Evolutionary conservation across 176 grass and related monocot genomes (phyloP), one percentile per base, ranked within the genome.

Genomic region (Cymbopogon citratus): DNA sequence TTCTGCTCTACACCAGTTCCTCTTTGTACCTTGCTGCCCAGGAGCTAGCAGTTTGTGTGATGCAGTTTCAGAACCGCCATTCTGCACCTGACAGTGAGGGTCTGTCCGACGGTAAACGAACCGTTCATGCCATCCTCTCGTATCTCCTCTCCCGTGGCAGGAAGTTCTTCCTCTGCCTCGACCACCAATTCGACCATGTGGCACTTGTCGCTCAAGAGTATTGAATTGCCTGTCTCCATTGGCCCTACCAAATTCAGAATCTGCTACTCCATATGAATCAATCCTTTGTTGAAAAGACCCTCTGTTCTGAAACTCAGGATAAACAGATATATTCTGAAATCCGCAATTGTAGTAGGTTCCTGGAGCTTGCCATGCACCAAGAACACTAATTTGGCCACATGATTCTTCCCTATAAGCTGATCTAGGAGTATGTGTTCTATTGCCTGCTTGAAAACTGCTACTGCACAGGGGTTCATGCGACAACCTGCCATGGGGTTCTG

Each of bases 11-110:
- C 56, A 26, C 83, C 72, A 77, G 41, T 85, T 41, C 63, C 87
- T 89, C 76, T 85, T 89, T 45, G 54, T 27, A 54, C 82, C 87
- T 57, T 25, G 21, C 57, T 89, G 77, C 64, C 43, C 72, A 18
- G 64, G n/a, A 65, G 9, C 44, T 77, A 26, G 82, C 27, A 54
- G 36, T 16, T 71, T 45, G 56, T 21, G 21, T 7, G 35, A 5
- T 69, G 38, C 18, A 21, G 44, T 28, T 73, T 45, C 75, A 59
- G 57, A 79, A 46, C 34, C 26, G 34, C 26, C 46, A 36, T 71
- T 70, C 71, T 65, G 62, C 29, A 26, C 63, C 52, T 75, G 63
- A 61, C 4, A 4, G 67, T 43, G 64, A 76, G 64, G 34, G 41
- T 63, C 78, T 57, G 36, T 71, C 54, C 18, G 35, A 76, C 11